Evolutionary conservation across 73 alveolate genomes (phyloP), one percentile per base, ranked within the genome.

Genomic region (Paramecium bursaria): DNA sequence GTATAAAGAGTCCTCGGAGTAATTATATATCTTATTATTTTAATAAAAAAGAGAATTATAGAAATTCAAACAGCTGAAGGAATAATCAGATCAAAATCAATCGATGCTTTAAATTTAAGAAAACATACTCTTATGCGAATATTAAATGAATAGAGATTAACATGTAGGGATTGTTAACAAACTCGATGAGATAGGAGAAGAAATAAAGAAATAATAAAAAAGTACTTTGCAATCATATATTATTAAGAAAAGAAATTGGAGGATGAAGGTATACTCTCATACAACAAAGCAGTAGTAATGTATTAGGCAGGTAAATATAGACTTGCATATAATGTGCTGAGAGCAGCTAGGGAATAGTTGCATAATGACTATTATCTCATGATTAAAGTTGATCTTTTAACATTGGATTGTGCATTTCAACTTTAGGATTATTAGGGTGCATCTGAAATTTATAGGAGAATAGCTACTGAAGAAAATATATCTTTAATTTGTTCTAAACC

Each of bases 1-100:
- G 21, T 57, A 57, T 17, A 57, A 57, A 57, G 76, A 57, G 19
- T 57, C 76, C 6, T n/a, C 33, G 76, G 76, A 57, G 76, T 57
- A 57, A 57, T 57, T 30, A 9, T 23, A 30, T 10, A 57, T 57
- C 19, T 27, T 17, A 57, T 30, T 57, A 17, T 57, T 39, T 39
- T 39, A 39, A 7, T 11, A 39, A 11, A 39, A 39, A 39, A 67
- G 82, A 57, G 82, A 67, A 35, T 67, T 67, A 26, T 4, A 7
- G 54, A 67, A 67, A 42, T 67, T 67, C 14, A 67, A 67, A 26
- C 13, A 67, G 19, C 55, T 67, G n/a, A 67, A 67, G 44, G 82
- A 67, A 19, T 47, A 31, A 39, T 67, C 82, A 39, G 82, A 67
- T 67, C 60, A 31, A 19, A 67, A 67, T 67, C 7, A 67, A 21